Conservation (phyloP, 2,329 filamentous ascomycete species). For the Ceratocystis lukuohia region DNA sequence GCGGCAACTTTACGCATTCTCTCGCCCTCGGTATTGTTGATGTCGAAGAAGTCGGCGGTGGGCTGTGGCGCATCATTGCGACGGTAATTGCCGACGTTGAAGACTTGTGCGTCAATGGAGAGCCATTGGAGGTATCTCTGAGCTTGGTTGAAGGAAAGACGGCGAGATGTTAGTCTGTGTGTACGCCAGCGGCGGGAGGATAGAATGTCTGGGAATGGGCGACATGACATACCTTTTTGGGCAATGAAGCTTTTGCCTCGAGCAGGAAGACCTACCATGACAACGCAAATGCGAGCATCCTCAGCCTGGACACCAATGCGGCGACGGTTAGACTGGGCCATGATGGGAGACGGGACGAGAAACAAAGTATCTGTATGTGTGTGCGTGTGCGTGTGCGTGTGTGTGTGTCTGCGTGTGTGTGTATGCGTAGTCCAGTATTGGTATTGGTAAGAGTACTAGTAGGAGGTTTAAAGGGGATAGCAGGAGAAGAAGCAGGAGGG, state of each 20-base stretch:
- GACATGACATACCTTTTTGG: slow-evolving; percentile 61
- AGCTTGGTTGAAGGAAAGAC: slow-evolving; percentile 40
- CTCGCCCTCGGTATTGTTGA: slow-evolving; percentile 78
- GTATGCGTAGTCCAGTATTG: background rate
- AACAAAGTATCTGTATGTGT: background rate
- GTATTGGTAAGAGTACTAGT: background rate
- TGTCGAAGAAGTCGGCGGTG: slow-evolving; percentile 90
- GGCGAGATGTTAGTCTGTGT: slow-evolving; percentile 7
- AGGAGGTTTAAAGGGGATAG: background rate
- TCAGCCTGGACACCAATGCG: slow-evolving; percentile 71
- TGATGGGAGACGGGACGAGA: background rate
- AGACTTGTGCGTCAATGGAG: slow-evolving; percentile 82
- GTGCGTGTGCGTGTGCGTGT: background rate
- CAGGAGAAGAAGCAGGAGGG: background rate
- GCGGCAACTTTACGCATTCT: slow-evolving; percentile 75
- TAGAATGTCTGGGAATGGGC: background rate
- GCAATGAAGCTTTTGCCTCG: slow-evolving; percentile 96
- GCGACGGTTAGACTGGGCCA: slow-evolving; percentile 20
- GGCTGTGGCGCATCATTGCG: slow-evolving; percentile 82
- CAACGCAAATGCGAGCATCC: slow-evolving; percentile 91
- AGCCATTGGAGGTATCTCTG: slow-evolving; percentile 95
- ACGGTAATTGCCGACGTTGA: slow-evolving; percentile 95
- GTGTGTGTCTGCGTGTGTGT: background rate
- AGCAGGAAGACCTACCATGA: slow-evolving; percentile 95
- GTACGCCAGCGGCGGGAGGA: background rate